Conservation (phyloP, 2,329 filamentous ascomycete genomes). For the Penicillium aurantiogriseum region DNA sequence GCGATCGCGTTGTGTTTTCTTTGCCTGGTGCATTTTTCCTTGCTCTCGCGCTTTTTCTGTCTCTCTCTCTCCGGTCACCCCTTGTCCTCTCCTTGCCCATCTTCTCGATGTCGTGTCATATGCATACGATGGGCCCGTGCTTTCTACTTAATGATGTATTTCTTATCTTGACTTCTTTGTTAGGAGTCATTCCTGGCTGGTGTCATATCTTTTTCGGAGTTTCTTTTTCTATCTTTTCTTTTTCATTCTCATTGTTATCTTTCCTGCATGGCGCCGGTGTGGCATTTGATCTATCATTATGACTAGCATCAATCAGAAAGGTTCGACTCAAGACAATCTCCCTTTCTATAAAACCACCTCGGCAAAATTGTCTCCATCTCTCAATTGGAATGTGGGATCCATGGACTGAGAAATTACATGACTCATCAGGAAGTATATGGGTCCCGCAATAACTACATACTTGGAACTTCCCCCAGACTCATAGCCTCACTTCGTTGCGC, state of each 20-base stretch:
- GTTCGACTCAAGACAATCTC: background rate
- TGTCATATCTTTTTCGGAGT: background rate
- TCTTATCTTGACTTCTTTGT: background rate
- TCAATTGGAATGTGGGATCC: background rate
- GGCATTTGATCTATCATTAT: slow-evolving; percentile 2
- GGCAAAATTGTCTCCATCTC: background rate
- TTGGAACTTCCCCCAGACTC: background rate
- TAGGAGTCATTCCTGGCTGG: background rate
- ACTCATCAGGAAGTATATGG: background rate
- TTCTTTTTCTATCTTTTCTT: background rate
- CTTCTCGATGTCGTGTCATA: background rate
- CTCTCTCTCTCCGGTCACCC: background rate
- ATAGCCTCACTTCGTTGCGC: slow-evolving; percentile 14
- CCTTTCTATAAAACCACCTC: background rate
- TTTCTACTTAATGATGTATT: background rate
- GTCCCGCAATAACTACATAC: too few species aligned
- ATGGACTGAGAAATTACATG: background rate
- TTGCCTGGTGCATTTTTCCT: background rate
- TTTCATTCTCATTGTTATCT: background rate
- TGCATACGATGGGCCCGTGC: background rate
- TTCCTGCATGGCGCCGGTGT: slow-evolving; percentile 5
- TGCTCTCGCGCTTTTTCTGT: background rate
- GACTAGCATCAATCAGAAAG: slow-evolving; percentile 1
- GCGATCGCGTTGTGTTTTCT: background rate
- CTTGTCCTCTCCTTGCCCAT: background rate